Evolutionary conservation across 148 eudicot genomes (phyloP).

Genomic region (Camellia japonica): DNA sequence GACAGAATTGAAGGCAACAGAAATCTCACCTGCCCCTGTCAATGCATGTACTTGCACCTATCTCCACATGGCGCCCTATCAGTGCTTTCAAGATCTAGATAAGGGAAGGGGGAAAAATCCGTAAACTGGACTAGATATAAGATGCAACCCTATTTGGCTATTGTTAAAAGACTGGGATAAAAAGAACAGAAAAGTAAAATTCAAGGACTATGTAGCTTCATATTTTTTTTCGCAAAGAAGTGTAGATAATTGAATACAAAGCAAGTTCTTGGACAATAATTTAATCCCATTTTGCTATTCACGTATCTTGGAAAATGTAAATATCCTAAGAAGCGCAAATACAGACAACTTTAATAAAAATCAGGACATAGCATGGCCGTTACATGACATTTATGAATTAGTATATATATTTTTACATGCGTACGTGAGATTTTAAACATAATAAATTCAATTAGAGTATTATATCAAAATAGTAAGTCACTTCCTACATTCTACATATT

Average conservation of each 20-base stretch:
- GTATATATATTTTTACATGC: no score
- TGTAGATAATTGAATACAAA: not conserved
- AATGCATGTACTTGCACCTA: conserved; percentile 91
- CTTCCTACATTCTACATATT: no score
- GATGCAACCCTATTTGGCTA: not conserved
- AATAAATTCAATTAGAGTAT: no score
- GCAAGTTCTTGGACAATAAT: not conserved
- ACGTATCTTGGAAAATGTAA: no score
- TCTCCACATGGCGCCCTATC: conserved; percentile 84
- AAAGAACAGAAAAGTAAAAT: not conserved
- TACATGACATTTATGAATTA: no score
- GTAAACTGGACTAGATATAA: conserved; percentile 3
- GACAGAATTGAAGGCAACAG: conserved; percentile 1
- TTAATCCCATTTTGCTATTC: not conserved
- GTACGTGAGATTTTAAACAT: no score
- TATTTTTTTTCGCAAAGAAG: not conserved
- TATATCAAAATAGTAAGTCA: no score
- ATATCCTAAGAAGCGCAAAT: not conserved
- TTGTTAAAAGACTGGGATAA: not conserved
- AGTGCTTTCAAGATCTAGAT: conserved; percentile 56
- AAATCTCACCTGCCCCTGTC: conserved; percentile 86
- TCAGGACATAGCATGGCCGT: no score
- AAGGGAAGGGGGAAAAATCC: not conserved
- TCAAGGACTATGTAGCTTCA: not conserved
- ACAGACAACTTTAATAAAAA: no score